Conservation (phyloP, 805 yeast genomes). For the Schizosaccharomyces japonicus region DNA sequence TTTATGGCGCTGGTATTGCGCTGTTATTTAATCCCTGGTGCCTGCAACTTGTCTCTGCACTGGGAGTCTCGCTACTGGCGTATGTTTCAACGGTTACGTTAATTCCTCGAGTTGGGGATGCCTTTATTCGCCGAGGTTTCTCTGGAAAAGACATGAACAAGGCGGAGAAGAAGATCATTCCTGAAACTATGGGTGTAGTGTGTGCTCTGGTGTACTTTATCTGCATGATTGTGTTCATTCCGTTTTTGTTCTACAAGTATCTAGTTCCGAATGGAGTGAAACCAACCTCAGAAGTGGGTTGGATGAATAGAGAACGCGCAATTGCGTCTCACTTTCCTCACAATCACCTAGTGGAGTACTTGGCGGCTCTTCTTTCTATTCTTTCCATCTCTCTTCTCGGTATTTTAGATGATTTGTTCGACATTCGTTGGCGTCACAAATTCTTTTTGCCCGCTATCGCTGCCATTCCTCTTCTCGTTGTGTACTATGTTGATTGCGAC, state of each 20-base stretch:
- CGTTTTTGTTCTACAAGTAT: conserved; percentile 62
- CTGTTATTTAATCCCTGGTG: conserved; percentile 12
- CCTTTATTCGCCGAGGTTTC: conserved; percentile 59
- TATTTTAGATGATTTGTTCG: conserved; percentile 81
- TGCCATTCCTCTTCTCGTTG: conserved; percentile 69
- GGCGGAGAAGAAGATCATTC: conserved; percentile 33
- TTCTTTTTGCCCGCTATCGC: conserved; percentile 89
- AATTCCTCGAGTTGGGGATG: conserved; percentile 43
- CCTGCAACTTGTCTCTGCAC: conserved; percentile 33
- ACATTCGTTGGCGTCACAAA: conserved; percentile 91
- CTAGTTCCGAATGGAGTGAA: conserved; percentile 27
- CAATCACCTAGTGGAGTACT: conserved; percentile 51
- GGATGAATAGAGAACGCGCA: conserved; percentile 7
- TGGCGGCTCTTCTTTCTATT: conserved; percentile 62
- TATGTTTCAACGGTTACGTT: conserved; percentile 33
- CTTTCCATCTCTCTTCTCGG: conserved; percentile 72
- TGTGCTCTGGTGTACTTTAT: conserved; percentile 61
- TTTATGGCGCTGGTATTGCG: background rate
- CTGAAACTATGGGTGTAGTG: conserved; percentile 85
- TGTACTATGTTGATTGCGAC: conserved; percentile 82
- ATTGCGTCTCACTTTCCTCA: conserved; percentile 35
- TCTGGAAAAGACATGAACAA: conserved; percentile 69
- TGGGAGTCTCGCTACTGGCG: conserved; percentile 48
- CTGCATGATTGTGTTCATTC: conserved; percentile 62
- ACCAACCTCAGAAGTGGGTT: too few species aligned